Evolutionary conservation across 108 stramenopile species (phyloP).

Genomic region (Nitzschia palea): DNA sequence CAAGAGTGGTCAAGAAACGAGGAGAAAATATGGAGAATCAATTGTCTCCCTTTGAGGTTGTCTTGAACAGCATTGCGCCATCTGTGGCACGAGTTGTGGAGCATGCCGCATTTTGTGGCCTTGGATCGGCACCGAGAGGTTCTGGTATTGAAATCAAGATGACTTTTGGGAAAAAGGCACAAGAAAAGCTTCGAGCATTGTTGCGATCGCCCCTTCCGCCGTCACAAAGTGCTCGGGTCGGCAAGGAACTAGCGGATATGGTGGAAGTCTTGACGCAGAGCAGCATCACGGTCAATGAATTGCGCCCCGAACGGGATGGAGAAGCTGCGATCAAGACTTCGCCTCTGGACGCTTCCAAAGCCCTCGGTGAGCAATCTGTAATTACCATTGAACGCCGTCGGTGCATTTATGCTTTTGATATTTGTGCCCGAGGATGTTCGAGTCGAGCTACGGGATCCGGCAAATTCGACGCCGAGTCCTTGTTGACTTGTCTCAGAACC

Average conservation of each 20-base stretch:
- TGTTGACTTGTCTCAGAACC: conserved; percentile 67
- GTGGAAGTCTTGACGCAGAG: conserved; percentile 64
- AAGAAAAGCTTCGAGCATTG: conserved; percentile 67
- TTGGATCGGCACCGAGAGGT: conserved; percentile 65
- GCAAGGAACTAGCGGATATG: conserved; percentile 77
- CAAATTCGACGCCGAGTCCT: conserved; percentile 78
- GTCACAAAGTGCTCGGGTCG: conserved; percentile 74
- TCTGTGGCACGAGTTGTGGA: conserved; percentile 66
- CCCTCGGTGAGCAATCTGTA: conserved; percentile 69
- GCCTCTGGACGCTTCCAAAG: conserved; percentile 63
- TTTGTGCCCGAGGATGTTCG: conserved; percentile 74
- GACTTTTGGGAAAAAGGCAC: conserved; percentile 72
- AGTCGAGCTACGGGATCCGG: conserved; percentile 82
- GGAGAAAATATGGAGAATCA: conserved; percentile 5
- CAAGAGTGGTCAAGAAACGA: conserved; percentile 39
- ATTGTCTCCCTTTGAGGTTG: conserved; percentile 69
- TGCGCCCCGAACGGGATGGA: conserved; percentile 38
- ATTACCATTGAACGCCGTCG: conserved; percentile 79
- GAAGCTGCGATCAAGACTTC: conserved; percentile 33
- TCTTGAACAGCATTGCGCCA: conserved; percentile 63
- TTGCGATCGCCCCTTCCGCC: conserved; percentile 78
- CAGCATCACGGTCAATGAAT: conserved; percentile 35
- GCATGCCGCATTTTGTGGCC: conserved; percentile 78
- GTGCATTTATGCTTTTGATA: conserved; percentile 89
- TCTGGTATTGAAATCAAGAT: conserved; percentile 67